These are phyloP conservation scores for Eutypella sp. DNA, from an alignment of 2,329 filamentous ascomycete genomes.

Conservation along the genomic window DNA sequence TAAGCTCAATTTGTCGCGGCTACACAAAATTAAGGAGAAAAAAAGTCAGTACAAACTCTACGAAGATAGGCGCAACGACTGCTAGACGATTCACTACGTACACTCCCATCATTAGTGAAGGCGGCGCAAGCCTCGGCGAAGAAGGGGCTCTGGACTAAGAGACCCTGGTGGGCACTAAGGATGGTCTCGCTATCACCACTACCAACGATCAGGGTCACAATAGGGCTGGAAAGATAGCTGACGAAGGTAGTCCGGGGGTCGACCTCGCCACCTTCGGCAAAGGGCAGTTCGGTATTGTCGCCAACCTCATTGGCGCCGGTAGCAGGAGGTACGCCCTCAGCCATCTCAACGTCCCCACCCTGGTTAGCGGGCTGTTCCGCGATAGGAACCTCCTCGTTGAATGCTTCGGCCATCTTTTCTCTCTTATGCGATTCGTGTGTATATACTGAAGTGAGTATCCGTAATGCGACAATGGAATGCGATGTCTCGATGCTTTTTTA, in stretches of 20 bases:
- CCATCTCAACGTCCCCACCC: conserved; percentile 36
- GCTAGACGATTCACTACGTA: conserved; percentile 33
- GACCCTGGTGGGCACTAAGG: conserved; percentile 73
- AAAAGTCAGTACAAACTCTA: conserved; percentile 1
- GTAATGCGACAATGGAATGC: too few relatives aligned
- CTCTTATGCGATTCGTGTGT: too few relatives aligned
- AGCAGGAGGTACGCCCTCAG: conserved; percentile 20
- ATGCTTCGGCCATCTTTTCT: conserved; percentile 25
- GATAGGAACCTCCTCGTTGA: conserved; percentile 19
- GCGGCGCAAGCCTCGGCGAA: conserved; percentile 60
- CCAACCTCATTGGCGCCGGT: conserved; percentile 8
- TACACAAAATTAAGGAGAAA: conserved; percentile 19
- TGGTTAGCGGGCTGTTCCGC: conserved; percentile 25
- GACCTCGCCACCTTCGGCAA: conserved; percentile 32
- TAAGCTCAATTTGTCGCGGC: conserved; percentile 65
- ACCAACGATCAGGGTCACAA: conserved; percentile 65
- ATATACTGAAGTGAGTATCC: too few relatives aligned
- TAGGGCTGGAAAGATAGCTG: conserved; percentile 62
- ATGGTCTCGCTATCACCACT: conserved; percentile 53
- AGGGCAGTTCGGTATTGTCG: conserved; percentile 27
- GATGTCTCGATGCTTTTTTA: too few relatives aligned
- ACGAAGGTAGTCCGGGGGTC: conserved; percentile 42
- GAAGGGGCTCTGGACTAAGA: conserved; percentile 70
- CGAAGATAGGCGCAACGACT: conserved; percentile 1
- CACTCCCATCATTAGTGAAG: conserved; percentile 57